Percentiles rank a stretch among this genome's conserved stretches.
These are phyloP conservation scores for Odontarrhena argentea DNA, from an alignment of 345 rosid species.

Conservation along the genomic window DNA sequence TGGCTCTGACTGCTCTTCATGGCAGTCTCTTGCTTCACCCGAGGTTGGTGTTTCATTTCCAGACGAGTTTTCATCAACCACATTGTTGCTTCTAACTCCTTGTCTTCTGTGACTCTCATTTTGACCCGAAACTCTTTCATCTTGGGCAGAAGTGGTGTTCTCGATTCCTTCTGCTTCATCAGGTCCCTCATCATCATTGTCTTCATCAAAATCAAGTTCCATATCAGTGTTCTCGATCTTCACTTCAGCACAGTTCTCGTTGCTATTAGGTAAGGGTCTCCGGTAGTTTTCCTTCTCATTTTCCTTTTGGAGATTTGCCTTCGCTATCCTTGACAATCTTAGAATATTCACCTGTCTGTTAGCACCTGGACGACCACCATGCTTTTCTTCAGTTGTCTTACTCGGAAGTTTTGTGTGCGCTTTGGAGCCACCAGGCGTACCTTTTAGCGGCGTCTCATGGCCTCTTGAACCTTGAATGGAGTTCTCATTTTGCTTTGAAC, in stretches of 20 bases:
- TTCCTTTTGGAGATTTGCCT: slow-evolving; percentile 85
- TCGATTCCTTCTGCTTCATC: slow-evolving; percentile 77
- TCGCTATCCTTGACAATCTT: slow-evolving; percentile 93
- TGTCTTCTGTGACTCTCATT: slow-evolving; percentile 43
- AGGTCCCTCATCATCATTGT: slow-evolving; percentile 68
- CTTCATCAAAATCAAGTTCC: slow-evolving; percentile 98
- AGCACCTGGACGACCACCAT: slow-evolving; percentile 61
- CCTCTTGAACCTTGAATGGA: slow-evolving; percentile 52
- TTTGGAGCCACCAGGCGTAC: slow-evolving; percentile 58
- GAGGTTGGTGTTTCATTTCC: slow-evolving; percentile 46
- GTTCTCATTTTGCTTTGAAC: slow-evolving; percentile 65
- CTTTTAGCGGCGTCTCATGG: slow-evolving; percentile 68
- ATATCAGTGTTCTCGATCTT: slow-evolving; percentile 92
- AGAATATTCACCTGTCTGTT: slow-evolving; percentile 74
- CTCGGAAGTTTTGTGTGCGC: slow-evolving; percentile 59
- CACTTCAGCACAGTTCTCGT: slow-evolving; percentile 84
- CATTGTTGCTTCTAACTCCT: slow-evolving; percentile 50
- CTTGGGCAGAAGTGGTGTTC: slow-evolving; percentile 44
- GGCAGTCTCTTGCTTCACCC: slow-evolving; percentile 54
- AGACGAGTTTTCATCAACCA: slow-evolving; percentile 44
- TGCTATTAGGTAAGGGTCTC: slow-evolving; percentile 69
- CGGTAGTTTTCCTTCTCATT: slow-evolving; percentile 97
- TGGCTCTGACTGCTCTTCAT: slow-evolving; percentile 61
- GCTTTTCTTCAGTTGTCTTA: slow-evolving; percentile 64
- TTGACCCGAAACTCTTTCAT: slow-evolving; percentile 44